These are phyloP conservation scores for Leucoagaricus sp. DNA, from an alignment of 1,284 basidiomycete genomes.

Conservation along the genomic window DNA sequence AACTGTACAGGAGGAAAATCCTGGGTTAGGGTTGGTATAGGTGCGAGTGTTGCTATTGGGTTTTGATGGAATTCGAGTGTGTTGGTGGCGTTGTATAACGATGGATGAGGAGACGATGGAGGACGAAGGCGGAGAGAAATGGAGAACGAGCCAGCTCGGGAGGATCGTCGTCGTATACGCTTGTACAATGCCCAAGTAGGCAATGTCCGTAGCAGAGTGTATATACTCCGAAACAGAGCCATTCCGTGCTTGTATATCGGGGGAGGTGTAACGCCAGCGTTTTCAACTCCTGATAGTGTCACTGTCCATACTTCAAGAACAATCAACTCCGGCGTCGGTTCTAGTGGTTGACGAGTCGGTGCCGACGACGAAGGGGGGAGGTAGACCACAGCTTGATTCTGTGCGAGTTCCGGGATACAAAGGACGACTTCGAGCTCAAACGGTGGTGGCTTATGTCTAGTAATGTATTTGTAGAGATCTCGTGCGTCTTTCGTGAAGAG, in stretches of 20 bases:
- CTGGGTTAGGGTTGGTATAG: conserved; percentile 53
- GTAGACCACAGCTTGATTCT: conserved; percentile 73
- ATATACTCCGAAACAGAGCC: conserved; percentile 74
- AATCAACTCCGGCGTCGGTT: conserved; percentile 65
- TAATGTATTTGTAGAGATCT: conserved; percentile 60
- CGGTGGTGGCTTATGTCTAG: conserved; percentile 37
- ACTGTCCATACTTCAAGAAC: conserved; percentile 76
- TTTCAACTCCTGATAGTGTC: conserved; percentile 41
- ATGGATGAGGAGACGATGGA: neutral
- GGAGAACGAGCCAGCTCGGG: conserved; percentile 47
- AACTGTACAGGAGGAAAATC: conserved; percentile 66
- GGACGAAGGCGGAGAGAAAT: conserved; percentile 55
- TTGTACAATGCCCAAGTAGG: conserved; percentile 74
- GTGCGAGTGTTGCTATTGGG: conserved; percentile 31
- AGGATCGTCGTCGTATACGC: conserved; percentile 50
- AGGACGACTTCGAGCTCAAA: conserved; percentile 62
- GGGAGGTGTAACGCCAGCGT: conserved; percentile 60
- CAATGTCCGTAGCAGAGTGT: conserved; percentile 66
- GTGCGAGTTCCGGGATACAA: conserved; percentile 62
- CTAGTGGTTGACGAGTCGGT: conserved; percentile 60
- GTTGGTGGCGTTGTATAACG: conserved; percentile 13
- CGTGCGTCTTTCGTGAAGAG: conserved; percentile 62
- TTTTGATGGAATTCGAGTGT: conserved; percentile 31
- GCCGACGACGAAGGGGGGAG: conserved; percentile 55
- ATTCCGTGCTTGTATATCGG: conserved; percentile 84